phyloP scores from a whole-genome alignment of 768 basidiomycete genomes.

The Chalciporus pseudorubinellus region DNA sequence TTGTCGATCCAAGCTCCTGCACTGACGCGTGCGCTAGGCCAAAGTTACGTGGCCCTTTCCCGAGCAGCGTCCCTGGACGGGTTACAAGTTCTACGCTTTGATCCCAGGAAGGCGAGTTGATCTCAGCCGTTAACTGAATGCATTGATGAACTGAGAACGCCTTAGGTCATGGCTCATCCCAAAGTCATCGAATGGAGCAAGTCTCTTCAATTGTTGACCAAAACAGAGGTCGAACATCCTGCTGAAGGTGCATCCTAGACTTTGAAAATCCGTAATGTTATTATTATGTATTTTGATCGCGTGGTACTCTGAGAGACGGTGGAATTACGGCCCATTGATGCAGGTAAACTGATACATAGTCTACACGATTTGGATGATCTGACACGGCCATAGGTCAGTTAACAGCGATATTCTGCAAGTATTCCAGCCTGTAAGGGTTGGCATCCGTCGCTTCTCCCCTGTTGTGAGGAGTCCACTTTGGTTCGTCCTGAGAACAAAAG shows the following conservation, averaged over 20 bases:
- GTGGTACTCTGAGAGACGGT: not conserved
- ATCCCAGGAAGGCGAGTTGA: constrained; percentile 46
- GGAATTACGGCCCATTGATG: not conserved
- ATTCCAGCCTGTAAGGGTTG: constrained; percentile 61
- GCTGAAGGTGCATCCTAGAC: not conserved
- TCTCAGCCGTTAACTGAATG: not conserved
- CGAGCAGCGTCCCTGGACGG: constrained; percentile 53
- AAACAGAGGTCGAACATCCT: not conserved
- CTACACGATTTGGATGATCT: not conserved
- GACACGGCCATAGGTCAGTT: constrained; percentile 8
- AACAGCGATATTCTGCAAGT: constrained; percentile 52
- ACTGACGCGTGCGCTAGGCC: constrained; percentile 30
- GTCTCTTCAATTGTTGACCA: constrained; percentile 15
- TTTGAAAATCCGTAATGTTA: not conserved
- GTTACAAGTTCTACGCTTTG: constrained; percentile 52
- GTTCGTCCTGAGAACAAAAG: constrained; percentile 63
- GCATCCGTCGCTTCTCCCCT: constrained; percentile 58
- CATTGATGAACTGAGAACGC: not conserved
- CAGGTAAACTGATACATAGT: not conserved
- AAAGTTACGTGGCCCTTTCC: constrained; percentile 50
- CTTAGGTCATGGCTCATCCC: constrained; percentile 42
- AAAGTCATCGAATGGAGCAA: constrained; percentile 46
- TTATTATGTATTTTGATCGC: constrained; percentile 11
- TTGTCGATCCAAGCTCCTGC: no score
- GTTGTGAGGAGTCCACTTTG: constrained; percentile 84